Conservation (phyloP, 2,329 filamentous ascomycete genomes). For the Colletotrichum cordylinicola region DNA sequence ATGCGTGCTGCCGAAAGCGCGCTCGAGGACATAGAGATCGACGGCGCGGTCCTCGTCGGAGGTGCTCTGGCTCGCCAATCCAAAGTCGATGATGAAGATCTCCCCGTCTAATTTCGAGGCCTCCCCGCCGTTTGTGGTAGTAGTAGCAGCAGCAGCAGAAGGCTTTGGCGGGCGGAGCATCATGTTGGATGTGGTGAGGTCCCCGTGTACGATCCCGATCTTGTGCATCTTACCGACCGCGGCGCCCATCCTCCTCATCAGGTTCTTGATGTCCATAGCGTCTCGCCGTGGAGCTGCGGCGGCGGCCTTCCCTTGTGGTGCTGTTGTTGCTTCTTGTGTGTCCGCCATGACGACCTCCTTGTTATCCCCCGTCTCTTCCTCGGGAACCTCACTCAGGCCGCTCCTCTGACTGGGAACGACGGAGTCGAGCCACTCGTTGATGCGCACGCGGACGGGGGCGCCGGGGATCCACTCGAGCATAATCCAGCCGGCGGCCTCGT, state of each 20-base stretch:
- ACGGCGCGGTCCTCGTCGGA: conserved; percentile 94
- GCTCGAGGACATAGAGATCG: conserved; percentile 93
- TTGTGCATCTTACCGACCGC: conserved; percentile 80
- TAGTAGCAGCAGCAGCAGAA: conserved; percentile 7
- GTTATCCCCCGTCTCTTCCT: conserved; percentile 22
- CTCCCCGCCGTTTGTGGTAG: conserved; percentile 12
- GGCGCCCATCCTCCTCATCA: conserved; percentile 75
- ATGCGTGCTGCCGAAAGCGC: conserved; percentile 94
- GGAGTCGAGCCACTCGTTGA: conserved; percentile 70
- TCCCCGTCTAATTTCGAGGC: conserved; percentile 64
- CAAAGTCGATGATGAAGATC: conserved; percentile 93
- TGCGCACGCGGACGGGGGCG: conserved; percentile 68
- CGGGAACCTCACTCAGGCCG: neutral
- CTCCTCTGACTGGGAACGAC: conserved; percentile 26
- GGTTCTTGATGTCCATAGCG: conserved; percentile 57
- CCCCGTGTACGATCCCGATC: conserved; percentile 89
- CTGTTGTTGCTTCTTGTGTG: conserved; percentile 17
- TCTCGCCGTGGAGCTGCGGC: conserved; percentile 34
- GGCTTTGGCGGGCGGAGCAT: conserved; percentile 69
- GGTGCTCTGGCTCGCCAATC: conserved; percentile 79
- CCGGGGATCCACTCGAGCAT: conserved; percentile 88
- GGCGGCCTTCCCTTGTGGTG: conserved; percentile 23
- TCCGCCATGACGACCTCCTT: conserved; percentile 33
- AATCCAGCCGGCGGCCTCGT: conserved; percentile 72
- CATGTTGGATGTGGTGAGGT: conserved; percentile 96